A percentile compares a stretch with the other conserved stretches of the same genome.
Conservation (phyloP, 108 stramenopile genomes). For the Cylindrotheca fusiformis region DNA sequence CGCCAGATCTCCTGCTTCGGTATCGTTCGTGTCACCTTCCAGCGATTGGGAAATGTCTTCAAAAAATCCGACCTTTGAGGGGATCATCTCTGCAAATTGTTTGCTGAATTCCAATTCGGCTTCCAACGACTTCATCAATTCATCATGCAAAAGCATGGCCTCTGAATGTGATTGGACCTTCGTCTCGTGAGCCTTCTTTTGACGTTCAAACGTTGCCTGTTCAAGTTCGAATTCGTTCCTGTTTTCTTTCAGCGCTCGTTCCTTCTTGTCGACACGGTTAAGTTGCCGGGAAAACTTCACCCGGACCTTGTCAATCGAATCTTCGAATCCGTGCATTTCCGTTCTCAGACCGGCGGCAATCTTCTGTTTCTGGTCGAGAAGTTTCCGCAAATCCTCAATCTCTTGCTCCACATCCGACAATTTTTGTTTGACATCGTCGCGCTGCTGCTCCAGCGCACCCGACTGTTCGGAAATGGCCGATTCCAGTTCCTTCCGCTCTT, state of each 20-base stretch:
- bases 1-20: conserved; percentile 24
- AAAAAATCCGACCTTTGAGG: conserved; percentile 50
- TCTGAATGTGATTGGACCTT: conserved; percentile 74
- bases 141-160: conserved; percentile 56
- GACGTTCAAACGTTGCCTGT: conserved; percentile 42
- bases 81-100: conserved; percentile 52
- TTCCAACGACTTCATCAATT: conserved; percentile 49
- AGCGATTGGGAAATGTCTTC: conserved; percentile 7
- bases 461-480: conserved; percentile 73
- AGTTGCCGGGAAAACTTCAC: conserved; percentile 78
- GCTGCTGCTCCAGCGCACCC: conserved; percentile 57
- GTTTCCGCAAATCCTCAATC: conserved; percentile 67
- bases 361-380: conserved; percentile 49
- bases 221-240: conserved; percentile 79
- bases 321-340: conserved; percentile 60
- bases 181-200: conserved; percentile 64
- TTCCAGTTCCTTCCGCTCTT: conserved; percentile 77
- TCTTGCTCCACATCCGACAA: conserved; percentile 54
- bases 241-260: conserved; percentile 57
- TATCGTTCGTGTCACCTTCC: conserved; percentile 19
- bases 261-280: conserved; percentile 74
- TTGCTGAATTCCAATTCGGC: conserved; percentile 53
- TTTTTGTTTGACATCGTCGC: conserved; percentile 53
- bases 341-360: conserved; percentile 56
- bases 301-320: conserved; percentile 58